These are phyloP conservation scores for Entomortierella parvispora DNA, from an alignment of 192 early-diverging fungal genomes.

Conservation along the genomic window DNA sequence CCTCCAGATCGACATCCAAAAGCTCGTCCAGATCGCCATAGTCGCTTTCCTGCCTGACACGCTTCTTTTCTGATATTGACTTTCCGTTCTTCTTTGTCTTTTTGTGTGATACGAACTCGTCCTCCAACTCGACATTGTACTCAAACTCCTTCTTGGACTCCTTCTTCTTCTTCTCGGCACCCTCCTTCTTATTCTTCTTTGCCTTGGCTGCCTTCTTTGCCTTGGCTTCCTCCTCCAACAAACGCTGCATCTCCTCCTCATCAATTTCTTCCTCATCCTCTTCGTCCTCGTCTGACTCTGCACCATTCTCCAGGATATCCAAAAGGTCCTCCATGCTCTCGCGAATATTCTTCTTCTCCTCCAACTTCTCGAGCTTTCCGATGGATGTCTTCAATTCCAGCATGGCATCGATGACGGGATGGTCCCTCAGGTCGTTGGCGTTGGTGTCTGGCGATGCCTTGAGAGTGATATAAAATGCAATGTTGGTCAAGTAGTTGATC, in stretches of 20 bases:
- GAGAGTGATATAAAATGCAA: slow-evolving; percentile 86
- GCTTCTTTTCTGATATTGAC: slow-evolving; percentile 42
- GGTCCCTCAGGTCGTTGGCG: slow-evolving; percentile 69
- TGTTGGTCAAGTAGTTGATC: slow-evolving; percentile 87
- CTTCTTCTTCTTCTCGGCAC: background rate
- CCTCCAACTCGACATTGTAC: slow-evolving; percentile 47
- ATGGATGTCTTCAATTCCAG: slow-evolving; percentile 78
- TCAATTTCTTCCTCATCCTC: slow-evolving; percentile 11
- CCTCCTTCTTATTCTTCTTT: slow-evolving; percentile 33
- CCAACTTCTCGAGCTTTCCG: slow-evolving; percentile 73
- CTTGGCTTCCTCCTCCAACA: slow-evolving; percentile 26
- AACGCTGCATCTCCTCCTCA: slow-evolving; percentile 11
- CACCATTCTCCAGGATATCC: slow-evolving; percentile 56
- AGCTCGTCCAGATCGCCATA: slow-evolving; percentile 82
- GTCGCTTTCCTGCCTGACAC: slow-evolving; percentile 56
- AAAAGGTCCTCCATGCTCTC: slow-evolving; percentile 62
- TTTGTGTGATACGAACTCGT: slow-evolving; percentile 51
- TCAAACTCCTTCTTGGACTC: slow-evolving; percentile 14
- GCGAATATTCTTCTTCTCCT: slow-evolving; percentile 59
- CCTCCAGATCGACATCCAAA: slow-evolving; percentile 81
- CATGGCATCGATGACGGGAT: slow-evolving; percentile 88
- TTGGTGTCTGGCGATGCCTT: slow-evolving; percentile 60
- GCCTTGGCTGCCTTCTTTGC: slow-evolving; percentile 35
- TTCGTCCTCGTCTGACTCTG: slow-evolving; percentile 47
- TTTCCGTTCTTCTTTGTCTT: slow-evolving; percentile 45